Evolutionary conservation across 2,329 filamentous ascomycete species (phyloP), one percentile per base, ranked within the genome.

Genomic region (Colletotrichum acutatum): DNA sequence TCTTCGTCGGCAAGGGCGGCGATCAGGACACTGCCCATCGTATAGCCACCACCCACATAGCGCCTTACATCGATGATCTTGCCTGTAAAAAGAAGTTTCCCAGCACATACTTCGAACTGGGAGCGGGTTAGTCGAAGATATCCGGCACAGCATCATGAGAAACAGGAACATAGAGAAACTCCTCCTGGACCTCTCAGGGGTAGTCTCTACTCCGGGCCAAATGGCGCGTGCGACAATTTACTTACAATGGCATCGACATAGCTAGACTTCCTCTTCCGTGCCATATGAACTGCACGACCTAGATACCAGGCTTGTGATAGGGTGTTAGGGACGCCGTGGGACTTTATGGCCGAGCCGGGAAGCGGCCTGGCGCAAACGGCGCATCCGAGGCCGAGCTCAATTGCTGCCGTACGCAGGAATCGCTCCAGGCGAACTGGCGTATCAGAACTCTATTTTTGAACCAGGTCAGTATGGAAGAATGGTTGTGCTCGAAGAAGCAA

Each of bases 1-100:
- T 84, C 81, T 19, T 81, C 79, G 4, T 76, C 74, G 9, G 64
- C 42, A 1, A 77, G 42, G 4, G 82, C 81, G 0, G 79, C 79
- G 5, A 85, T 76, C 2, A 83, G 68, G 6, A 81, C 81, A 9
- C 80, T 78, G 30, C 84, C 83, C 79, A 83, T 82, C 1, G 84
- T 84, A 76, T 84, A 84, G 12, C 84, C 84, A 4, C 81, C 81
- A 8, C 78, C 79, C 2, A 85, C 77, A 52, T 80, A 80, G 12
- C 83, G 79, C n/a, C 77, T 76, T 1, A 85, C 83, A 53, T 84
- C 81, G 28, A 83, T 54, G n/a, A 84, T 82, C 69, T 85, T 85
- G 24, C 83, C 83, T 0, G 78, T 81, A 54, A 81, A 85, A 1
- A 85, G 78, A 0, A 84, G 74, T 49, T 80, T 80, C 56, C 42